Evolutionary conservation across 306 rosid genomes (phyloP), one percentile per base, ranked within the genome.

Genomic region (Quercus gilva): DNA sequence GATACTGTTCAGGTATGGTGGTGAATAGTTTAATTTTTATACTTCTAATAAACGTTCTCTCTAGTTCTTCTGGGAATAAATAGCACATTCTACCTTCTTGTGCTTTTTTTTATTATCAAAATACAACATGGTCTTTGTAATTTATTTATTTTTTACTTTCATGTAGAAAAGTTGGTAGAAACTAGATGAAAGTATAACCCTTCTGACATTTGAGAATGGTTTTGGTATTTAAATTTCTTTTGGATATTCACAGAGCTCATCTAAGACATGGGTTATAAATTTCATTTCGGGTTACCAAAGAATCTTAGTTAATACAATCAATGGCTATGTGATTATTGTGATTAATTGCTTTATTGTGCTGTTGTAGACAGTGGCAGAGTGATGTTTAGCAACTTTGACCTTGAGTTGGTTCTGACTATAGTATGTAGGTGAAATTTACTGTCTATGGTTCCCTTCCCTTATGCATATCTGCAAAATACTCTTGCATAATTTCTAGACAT

Each of bases 1-100:
- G 86, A 83, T 77, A 69, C 19, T 52, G 23, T 83, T 69, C 55
- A 74, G 83, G 86, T 83, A 83, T 6, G n/a, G 68, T 58, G 21
- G 71, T 74, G 14, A 65, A 23, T 15, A 2, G 43, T 25, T 5
- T 33, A 31, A 59, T 53, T 57, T 53, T 21, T 20, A 19, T 43
- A 72, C 53, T 68, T 74, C 49, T 49, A 58, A 20, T 33, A 68
- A 21, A 5, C 37, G 14, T 63, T 61, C 37, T 14, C 41, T 28
- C 35, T 63, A 2, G 6, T 26, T 19, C 18, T 63, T 28, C n/a
- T 26, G 37, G 69, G 37, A 63, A 26, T 28, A 26, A 63, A 63
- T 14, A 14, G 41, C 69, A 25, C 13, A 63, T 28, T 63, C 6
- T 63, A 63, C n/a, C 69, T 28, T 3, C 69, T 14, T 28, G 19